Evolutionary conservation across 768 basidiomycete species (phyloP), one percentile per base, ranked within the genome.

Genomic region (Termitomyces bulborhizus): DNA sequence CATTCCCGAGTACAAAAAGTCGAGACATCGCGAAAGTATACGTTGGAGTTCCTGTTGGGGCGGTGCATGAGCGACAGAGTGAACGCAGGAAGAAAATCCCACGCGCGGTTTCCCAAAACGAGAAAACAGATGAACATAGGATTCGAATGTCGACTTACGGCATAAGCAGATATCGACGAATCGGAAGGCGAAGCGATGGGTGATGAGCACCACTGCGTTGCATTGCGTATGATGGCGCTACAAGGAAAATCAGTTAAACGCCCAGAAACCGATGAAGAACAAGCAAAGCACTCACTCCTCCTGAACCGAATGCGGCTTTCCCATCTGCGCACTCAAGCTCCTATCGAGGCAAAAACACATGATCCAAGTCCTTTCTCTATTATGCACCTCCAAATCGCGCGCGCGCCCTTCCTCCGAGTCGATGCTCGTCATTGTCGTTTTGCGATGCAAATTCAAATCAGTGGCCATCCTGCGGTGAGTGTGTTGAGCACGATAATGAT

Each of bases 351-450:
- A 81, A 68, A 85, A 94, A 63, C 90, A 93, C 56, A 93, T 69
- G 48, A 97, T 74, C 97, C 97, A 99, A 8, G 93, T 93, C 46
- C 97, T 75, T 70, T 98, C 95, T 44, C 97, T 83, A 68, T 98
- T 99, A 71, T 90, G 86, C 12, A 97, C 85, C 73, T 98, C 90
- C 55, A 79, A 69, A 64, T 90, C 92, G 51, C 89, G 83, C 24
- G 86, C 82, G 51, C 79, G 81, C 34, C 86, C 90, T 65, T 95
- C 93, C n/a, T 85, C 76, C 1, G 86, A 85, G 57, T 92, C 87
- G 24, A 78, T 75, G 59, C 76, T 82, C 21, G 73, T 70, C 41
- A 78, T 69, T 1, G 77, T 74, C 7, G 88, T 88, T 67, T 96
- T 95, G 53, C 95, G 85, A 66, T 98, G 95, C 53, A 99, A 71